Conservation (phyloP, 192 early-diverging fungal species). For the Gamsiella multidivaricata region DNA sequence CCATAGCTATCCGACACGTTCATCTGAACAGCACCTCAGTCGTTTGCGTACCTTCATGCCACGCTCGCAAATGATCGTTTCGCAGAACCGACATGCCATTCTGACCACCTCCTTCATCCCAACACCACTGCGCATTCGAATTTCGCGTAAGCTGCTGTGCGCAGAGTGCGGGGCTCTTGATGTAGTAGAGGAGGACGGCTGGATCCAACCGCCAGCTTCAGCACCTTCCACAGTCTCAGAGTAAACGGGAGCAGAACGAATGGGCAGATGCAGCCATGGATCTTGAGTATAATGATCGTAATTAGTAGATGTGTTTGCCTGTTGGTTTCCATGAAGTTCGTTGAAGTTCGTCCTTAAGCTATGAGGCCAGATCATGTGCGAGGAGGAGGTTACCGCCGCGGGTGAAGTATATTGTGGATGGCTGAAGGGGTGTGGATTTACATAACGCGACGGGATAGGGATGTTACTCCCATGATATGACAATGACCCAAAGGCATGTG, state of each 20-base stretch:
- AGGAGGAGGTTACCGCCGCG: neutral
- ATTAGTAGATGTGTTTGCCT: neutral
- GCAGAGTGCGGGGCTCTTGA: neutral
- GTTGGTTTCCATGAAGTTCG: neutral
- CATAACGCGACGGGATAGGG: slow-evolving; percentile 36
- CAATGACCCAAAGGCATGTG: neutral
- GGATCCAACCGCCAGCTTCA: slow-evolving; percentile 29
- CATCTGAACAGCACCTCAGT: neutral
- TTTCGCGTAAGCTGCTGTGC: neutral
- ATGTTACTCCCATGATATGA: slow-evolving; percentile 15
- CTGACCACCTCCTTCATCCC: slow-evolving; percentile 67
- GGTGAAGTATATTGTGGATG: slow-evolving; percentile 7
- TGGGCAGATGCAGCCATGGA: too few species aligned
- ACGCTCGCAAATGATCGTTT: slow-evolving; percentile 70
- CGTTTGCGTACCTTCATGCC: slow-evolving; percentile 87
- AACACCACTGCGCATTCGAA: slow-evolving; percentile 15
- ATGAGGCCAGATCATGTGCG: slow-evolving; percentile 9
- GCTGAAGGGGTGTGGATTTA: slow-evolving; percentile 12
- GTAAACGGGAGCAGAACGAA: neutral
- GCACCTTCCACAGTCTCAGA: slow-evolving; percentile 39
- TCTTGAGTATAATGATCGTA: too few species aligned
- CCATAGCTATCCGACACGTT: neutral
- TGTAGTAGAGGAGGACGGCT: neutral
- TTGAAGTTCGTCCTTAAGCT: slow-evolving; percentile 1
- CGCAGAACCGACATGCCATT: slow-evolving; percentile 72